Percentiles rank a stretch among this genome's conserved stretches.
Conservation (phyloP, 768 basidiomycete genomes). For the Leccinum truebloodii region DNA sequence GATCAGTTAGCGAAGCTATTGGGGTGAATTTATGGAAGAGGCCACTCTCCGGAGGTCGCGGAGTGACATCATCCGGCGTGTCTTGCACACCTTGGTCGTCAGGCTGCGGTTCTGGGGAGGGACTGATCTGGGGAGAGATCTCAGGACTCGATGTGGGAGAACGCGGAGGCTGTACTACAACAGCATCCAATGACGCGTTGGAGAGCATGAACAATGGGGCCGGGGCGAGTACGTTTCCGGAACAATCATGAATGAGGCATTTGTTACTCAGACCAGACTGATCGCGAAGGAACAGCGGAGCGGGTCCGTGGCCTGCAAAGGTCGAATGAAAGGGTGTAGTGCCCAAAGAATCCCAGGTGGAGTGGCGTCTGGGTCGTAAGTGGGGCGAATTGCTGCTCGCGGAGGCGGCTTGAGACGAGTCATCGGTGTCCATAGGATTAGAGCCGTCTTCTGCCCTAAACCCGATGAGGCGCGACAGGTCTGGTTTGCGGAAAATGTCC, state of each 20-base stretch:
- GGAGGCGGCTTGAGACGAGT: conserved; percentile 31
- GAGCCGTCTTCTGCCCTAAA: conserved; percentile 24
- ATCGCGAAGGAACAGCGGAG: conserved; percentile 17
- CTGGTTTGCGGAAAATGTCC: conserved; percentile 33
- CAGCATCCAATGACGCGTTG: conserved; percentile 9
- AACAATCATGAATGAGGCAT: not conserved
- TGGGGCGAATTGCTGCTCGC: conserved; percentile 24
- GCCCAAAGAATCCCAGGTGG: conserved; percentile 23
- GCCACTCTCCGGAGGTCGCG: conserved; percentile 14
- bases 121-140: conserved; percentile 7
- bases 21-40: conserved; percentile 14
- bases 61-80: conserved; percentile 14
- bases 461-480: conserved; percentile 25
- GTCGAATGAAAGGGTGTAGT: conserved; percentile 9
- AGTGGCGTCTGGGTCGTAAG: conserved; percentile 23
- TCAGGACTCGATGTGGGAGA: conserved; percentile 4
- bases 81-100: conserved; percentile 10
- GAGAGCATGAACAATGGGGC: conserved; percentile 16
- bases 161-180: conserved; percentile 10
- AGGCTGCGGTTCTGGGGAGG: conserved; percentile 2
- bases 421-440: conserved; percentile 33
- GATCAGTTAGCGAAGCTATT: conserved; percentile 4
- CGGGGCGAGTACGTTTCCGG: conserved; percentile 17
- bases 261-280: conserved; percentile 1
- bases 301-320: conserved; percentile 13